A percentile compares a stretch with the other conserved stretches of the same genome.
Conservation (phyloP, 768 basidiomycete species). For the Lyophyllum atratum region DNA sequence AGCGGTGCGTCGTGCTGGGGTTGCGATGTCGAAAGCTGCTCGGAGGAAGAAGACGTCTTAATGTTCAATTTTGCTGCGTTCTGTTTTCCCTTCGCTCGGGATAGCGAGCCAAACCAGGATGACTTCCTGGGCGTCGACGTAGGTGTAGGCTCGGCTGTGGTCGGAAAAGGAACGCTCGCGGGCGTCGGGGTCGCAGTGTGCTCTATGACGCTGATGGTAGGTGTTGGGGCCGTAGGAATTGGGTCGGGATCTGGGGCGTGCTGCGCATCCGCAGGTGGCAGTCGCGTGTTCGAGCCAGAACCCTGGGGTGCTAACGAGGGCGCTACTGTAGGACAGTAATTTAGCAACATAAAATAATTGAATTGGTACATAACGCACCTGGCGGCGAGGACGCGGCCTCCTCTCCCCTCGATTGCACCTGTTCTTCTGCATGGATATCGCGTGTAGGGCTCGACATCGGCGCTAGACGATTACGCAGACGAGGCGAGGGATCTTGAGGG, state of each 20-base stretch:
- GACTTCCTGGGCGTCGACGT: constrained; percentile 11
- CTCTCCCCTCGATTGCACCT: not conserved
- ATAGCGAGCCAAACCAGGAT: constrained; percentile 37
- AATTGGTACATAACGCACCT: not conserved
- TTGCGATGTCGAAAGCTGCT: too few species aligned
- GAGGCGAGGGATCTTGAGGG: not conserved
- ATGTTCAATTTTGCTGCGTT: constrained; percentile 20
- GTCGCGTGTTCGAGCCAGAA: not conserved
- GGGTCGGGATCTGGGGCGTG: not conserved
- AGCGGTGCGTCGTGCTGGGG: not conserved
- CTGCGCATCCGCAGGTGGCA: not conserved
- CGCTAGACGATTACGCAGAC: not conserved
- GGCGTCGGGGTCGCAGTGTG: not conserved
- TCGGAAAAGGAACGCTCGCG: not conserved
- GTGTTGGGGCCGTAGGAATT: not conserved
- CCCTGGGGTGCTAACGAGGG: not conserved
- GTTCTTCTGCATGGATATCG: not conserved
- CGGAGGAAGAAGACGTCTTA: not conserved
- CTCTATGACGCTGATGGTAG: not conserved
- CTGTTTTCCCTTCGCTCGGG: constrained; percentile 28
- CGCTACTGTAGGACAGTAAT: not conserved
- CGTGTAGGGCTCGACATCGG: not conserved
- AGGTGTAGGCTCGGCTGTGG: not conserved
- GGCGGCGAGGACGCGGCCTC: not conserved
- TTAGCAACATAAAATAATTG: not conserved